phyloP scores from a whole-genome alignment of 495 filamentous ascomycete species.

The Apodospora peruviana region DNA sequence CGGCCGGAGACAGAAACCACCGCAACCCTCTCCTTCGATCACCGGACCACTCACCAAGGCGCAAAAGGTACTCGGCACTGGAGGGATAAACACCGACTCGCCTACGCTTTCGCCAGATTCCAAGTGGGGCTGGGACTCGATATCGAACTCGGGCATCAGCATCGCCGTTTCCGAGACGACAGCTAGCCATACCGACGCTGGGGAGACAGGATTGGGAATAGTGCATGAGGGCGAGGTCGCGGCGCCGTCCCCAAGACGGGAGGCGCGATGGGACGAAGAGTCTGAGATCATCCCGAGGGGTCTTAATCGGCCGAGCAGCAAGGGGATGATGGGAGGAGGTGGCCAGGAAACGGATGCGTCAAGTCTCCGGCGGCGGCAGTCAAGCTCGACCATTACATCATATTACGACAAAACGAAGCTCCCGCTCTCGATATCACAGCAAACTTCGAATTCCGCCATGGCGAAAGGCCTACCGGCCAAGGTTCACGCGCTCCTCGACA shows the following conservation, averaged over 20 bases:
- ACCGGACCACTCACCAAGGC: constrained; percentile 35
- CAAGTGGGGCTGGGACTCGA: constrained; percentile 36
- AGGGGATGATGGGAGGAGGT: constrained; percentile 10
- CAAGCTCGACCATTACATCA: constrained; percentile 46
- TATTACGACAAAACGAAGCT: constrained; percentile 48
- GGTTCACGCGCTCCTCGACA: constrained; percentile 35
- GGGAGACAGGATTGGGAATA: constrained; percentile 9
- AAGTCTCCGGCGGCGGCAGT: constrained; percentile 37
- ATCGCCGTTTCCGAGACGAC: constrained; percentile 45
- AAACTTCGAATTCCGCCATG: constrained; percentile 51
- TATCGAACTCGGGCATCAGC: constrained; percentile 42
- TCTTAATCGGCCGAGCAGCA: constrained; percentile 14
- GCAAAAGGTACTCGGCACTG: constrained; percentile 39
- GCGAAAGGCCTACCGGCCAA: constrained; percentile 46
- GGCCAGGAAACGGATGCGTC: constrained; percentile 31
- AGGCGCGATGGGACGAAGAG: constrained; percentile 39
- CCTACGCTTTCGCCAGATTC: constrained; percentile 16
- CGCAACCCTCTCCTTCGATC: background rate
- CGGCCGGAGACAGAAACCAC: constrained; percentile 37
- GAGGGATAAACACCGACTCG: constrained; percentile 23
- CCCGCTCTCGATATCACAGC: constrained; percentile 48
- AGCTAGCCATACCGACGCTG: constrained; percentile 19
- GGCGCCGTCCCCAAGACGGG: constrained; percentile 8
- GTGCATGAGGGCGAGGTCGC: constrained; percentile 9
- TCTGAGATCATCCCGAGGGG: constrained; percentile 38